Evolutionary conservation across 225 moss, liverwort and hornwort genomes (phyloP), one percentile per base, ranked within the genome.

Genomic region (Takakia lepidozioides): DNA sequence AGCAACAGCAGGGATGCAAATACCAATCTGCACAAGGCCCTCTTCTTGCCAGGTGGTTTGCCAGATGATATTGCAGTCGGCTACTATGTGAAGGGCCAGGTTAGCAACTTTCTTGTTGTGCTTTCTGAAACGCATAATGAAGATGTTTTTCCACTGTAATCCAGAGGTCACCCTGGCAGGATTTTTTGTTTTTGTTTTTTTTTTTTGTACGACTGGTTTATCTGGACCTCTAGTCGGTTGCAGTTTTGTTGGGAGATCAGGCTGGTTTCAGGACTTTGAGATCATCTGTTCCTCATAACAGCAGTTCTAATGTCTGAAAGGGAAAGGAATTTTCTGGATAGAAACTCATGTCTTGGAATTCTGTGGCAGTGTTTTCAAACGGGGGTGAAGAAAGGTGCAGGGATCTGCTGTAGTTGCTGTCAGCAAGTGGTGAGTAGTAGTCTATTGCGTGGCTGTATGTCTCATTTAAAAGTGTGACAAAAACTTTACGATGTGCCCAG

Each of bases 81-180:
- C 28, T 95, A 95, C 58, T 90, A 89, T 65, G 89, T 95, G 64
- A 95, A 95, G 62, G 95, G 89, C 34, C 86, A 95, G 95, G 95
- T 95, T 48, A 45, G 69, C 58, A 19, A 56, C 20, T 51, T 27
- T 27, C n/a, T n/a, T n/a, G n/a, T n/a, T n/a, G n/a, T 37, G 9
- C 36, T 37, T 8, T 11, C 25, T 44, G 55, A 25, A 54, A 3
- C 5, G 5, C 29, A 7, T n/a, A n/a, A n/a, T n/a, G n/a, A n/a
- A n/a, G n/a, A n/a, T n/a, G n/a, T n/a, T n/a, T n/a, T n/a, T n/a
- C n/a, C n/a, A n/a, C n/a, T n/a, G n/a, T n/a, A n/a, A n/a, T n/a
- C n/a, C n/a, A n/a, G n/a, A n/a, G n/a, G n/a, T n/a, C n/a, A n/a
- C n/a, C n/a, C n/a, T n/a, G n/a, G n/a, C n/a, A n/a, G n/a, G n/a